A percentile compares a stretch with the other conserved stretches of the same genome.
phyloP scores from a whole-genome alignment of 805 yeast genomes.

The Metschnikowia continentalis region DNA sequence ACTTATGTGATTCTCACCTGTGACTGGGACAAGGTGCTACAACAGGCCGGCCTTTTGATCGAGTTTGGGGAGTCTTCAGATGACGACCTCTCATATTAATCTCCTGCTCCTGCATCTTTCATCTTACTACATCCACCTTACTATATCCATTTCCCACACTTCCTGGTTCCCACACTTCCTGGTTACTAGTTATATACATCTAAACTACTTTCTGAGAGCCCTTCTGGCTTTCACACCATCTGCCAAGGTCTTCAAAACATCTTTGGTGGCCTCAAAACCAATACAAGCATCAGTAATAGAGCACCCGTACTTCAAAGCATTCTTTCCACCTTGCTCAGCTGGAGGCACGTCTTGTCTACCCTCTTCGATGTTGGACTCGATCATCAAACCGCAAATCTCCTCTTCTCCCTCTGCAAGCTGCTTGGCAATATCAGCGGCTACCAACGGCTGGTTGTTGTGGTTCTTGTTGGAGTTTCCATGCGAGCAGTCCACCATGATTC shows the following conservation, averaged over 20 bases:
- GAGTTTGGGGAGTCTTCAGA: slow-evolving; percentile 14
- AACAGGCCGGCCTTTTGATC: slow-evolving; percentile 26
- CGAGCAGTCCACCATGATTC: slow-evolving; percentile 91
- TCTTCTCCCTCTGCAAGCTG: slow-evolving; percentile 82
- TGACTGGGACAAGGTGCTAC: slow-evolving; percentile 49
- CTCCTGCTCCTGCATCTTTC: neutral
- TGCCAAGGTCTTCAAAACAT: slow-evolving; percentile 73
- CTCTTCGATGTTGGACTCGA: slow-evolving; percentile 86
- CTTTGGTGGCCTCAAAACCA: slow-evolving; percentile 82
- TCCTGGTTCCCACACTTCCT: neutral
- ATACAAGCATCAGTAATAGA: slow-evolving; percentile 98
- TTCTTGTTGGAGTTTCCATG: slow-evolving; percentile 96
- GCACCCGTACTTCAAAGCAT: slow-evolving; percentile 81
- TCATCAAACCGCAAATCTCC: slow-evolving; percentile 87
- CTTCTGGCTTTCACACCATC: slow-evolving; percentile 83
- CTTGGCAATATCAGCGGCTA: slow-evolving; percentile 73
- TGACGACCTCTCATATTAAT: slow-evolving; percentile 3
- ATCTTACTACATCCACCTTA: neutral
- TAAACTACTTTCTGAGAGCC: slow-evolving; percentile 20
- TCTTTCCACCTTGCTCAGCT: slow-evolving; percentile 40
- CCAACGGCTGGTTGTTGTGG: slow-evolving; percentile 92
- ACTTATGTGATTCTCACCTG: slow-evolving; percentile 43
- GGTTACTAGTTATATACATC: neutral
- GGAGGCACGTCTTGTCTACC: slow-evolving; percentile 85
- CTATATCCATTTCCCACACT: neutral